Evolutionary conservation across 305 asterid genomes (phyloP), one percentile per base, ranked within the genome.

Genomic region (Fraxinus latifolia): DNA sequence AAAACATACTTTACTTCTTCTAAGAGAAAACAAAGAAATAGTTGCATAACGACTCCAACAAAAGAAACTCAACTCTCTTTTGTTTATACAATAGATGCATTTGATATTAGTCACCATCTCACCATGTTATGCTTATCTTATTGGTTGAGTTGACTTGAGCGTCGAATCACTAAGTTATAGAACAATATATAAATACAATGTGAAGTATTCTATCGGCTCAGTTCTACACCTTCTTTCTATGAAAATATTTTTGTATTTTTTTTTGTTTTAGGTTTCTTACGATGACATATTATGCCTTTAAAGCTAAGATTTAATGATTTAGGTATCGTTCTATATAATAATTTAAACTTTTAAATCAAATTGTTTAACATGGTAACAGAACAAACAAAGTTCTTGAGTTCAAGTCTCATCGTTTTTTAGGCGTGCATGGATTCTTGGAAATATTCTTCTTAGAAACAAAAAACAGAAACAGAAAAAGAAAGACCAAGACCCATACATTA

Each of bases 11-110:
- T 78, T 44, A 36, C 65, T 42, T 2, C 14, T 60, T 60, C 14
- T n/a, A 21, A 7, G 14, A 60, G 70, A 21, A 60, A 60, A 21
- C 70, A 19, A 60, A 60, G 31, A 60, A 7, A 21, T 60, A 21
- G 70, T 60, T 73, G 71, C 80, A 27, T 42, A 65, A 5, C 39
- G 9, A 81, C 80, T 76, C 67, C 80, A 31, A 8, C 53, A 73
- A 81, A 55, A 60, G 68, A 62, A 55, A 77, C 50, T n/a, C 65
- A n/a, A 29, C 39, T 44, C 25, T 77, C 73, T 77, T 77, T 29
- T 5, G 55, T 12, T 14, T 15, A 47, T 47, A 32, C 29, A 29
- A 5, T 23, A 27, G 29, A 23, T 60, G 8, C 4, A 21, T 23
- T 60, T 21, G 70, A 60, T 21, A 2, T 19, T 17, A 58, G 68